A percentile compares a stretch with the other conserved stretches of the same genome.
Evolutionary conservation across 169 alveolate genomes (phyloP).

Genomic region (Nephromyces sp.): DNA sequence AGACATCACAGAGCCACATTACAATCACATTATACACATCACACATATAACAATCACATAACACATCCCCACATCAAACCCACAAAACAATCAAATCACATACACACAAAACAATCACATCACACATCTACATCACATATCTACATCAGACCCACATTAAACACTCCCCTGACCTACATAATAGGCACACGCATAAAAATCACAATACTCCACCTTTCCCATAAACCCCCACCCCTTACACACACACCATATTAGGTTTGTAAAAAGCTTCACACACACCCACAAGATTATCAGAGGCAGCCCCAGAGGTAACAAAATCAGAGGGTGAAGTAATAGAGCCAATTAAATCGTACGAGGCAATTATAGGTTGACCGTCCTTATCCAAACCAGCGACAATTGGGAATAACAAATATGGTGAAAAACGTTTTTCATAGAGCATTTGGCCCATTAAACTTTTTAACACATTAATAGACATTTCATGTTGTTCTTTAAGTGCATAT

Average conservation of each 20-base stretch:
- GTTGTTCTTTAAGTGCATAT: constrained; percentile 38
- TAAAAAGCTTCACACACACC: constrained; percentile 92
- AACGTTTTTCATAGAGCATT: constrained; percentile 38
- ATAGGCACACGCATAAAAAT: too few relatives aligned
- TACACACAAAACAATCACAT: background rate
- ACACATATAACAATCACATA: too few relatives aligned
- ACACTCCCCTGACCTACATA: too few relatives aligned
- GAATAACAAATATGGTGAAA: constrained; percentile 43
- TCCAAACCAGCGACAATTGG: constrained; percentile 40
- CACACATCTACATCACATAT: background rate
- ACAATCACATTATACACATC: too few relatives aligned
- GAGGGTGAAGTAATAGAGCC: constrained; percentile 38
- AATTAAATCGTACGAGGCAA: constrained; percentile 39
- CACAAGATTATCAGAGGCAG: constrained; percentile 84
- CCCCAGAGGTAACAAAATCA: constrained; percentile 86
- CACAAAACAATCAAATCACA: too few relatives aligned
- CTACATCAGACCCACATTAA: too few relatives aligned
- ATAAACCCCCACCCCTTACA: too few relatives aligned
- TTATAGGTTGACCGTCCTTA: constrained; percentile 10
- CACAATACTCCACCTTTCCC: too few relatives aligned
- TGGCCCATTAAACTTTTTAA: constrained; percentile 2
- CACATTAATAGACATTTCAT: constrained; percentile 6
- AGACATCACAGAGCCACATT: too few relatives aligned
- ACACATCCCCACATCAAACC: too few relatives aligned
- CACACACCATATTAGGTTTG: constrained; percentile 77